These are phyloP conservation scores for Cupressus sempervirens DNA, from an alignment of 75 land plant genomes.

Conservation along the genomic window DNA sequence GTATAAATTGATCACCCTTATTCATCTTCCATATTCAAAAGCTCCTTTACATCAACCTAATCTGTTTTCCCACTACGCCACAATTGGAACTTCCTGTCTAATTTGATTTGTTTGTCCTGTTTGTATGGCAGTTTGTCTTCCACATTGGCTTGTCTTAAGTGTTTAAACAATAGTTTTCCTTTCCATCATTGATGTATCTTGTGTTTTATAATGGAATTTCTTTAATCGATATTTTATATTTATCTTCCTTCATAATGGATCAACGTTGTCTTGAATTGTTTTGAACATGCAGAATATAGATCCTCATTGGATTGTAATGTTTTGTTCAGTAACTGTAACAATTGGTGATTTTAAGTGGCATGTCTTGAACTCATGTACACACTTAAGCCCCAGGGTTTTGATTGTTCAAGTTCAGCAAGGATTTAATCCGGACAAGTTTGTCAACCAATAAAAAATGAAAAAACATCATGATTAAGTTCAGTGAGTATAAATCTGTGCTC, in stretches of 20 bases:
- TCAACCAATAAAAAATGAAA: too few species aligned
- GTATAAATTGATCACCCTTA: neutral
- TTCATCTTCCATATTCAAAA: neutral
- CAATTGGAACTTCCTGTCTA: neutral
- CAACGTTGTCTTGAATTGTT: neutral
- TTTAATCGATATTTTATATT: too few species aligned
- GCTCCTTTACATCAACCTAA: neutral
- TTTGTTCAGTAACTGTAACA: neutral
- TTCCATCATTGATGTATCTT: neutral
- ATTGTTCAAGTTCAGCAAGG: too few species aligned
- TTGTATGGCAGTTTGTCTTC: neutral
- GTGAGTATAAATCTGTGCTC: too few species aligned
- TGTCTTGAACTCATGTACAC: neutral
- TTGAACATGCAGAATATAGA: neutral
- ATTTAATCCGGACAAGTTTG: too few species aligned
- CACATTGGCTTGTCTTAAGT: neutral
- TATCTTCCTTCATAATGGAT: neutral
- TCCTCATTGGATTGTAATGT: neutral
- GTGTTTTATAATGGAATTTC: neutral
- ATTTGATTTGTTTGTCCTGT: neutral
- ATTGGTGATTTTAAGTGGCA: neutral
- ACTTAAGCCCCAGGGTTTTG: neutral
- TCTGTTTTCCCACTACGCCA: neutral
- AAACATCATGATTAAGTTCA: too few species aligned
- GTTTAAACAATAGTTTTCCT: neutral